Percentiles rank a stretch among this genome's conserved stretches.
Evolutionary conservation across 257 asterid genomes (phyloP).

Genomic region (Forsythia viridissima): DNA sequence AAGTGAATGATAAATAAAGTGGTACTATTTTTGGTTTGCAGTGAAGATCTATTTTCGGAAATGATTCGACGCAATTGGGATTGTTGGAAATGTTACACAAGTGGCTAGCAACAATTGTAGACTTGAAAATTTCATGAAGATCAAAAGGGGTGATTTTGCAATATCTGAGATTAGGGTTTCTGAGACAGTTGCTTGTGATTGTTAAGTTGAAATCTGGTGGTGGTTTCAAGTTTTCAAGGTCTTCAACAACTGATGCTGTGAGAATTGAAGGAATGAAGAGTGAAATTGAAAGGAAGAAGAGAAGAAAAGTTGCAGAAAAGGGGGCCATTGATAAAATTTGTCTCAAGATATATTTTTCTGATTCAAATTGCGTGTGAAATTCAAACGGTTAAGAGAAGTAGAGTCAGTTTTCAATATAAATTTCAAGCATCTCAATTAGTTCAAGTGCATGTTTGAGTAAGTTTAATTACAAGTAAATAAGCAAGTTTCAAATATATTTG

Average conservation of each 20-base stretch:
- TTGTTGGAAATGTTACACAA: constrained; percentile 54
- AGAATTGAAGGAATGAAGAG: constrained; percentile 16
- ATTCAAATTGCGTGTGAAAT: background rate
- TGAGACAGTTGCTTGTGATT: constrained; percentile 50
- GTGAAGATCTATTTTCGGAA: constrained; percentile 53
- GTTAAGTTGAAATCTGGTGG: constrained; percentile 59
- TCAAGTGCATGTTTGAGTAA: no score
- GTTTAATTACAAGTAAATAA: no score
- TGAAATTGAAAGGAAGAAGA: constrained; percentile 16
- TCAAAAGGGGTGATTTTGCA: constrained; percentile 46
- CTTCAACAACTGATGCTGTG: constrained; percentile 49
- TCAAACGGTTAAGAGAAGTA: constrained; percentile 12
- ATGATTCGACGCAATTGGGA: constrained; percentile 49
- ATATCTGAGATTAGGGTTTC: constrained; percentile 52
- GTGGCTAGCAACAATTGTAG: constrained; percentile 62
- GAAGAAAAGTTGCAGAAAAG: constrained; percentile 25
- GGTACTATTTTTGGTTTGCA: constrained; percentile 46
- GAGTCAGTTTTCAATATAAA: constrained; percentile 4
- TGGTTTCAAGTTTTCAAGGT: constrained; percentile 48
- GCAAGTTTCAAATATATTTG: no score
- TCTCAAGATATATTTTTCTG: background rate
- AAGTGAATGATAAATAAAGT: constrained; percentile 55
- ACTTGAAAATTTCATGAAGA: constrained; percentile 48
- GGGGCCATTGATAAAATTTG: constrained; percentile 31
- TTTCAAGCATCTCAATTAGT: no score